These are phyloP conservation scores for Russula abietina DNA, from an alignment of 768 basidiomycete genomes.

Conservation along the genomic window DNA sequence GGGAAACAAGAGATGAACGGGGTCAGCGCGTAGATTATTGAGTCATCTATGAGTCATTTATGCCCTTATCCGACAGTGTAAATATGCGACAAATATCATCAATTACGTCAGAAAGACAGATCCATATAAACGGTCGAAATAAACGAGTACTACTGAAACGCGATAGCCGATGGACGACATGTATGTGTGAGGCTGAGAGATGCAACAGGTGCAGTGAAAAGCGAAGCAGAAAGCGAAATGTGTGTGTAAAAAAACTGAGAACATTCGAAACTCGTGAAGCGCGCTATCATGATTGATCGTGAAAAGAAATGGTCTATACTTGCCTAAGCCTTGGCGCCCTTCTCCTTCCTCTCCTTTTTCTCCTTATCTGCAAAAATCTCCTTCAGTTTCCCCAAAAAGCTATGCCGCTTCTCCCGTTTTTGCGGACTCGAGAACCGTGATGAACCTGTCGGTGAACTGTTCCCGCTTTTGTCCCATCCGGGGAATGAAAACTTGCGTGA, in stretches of 20 bases:
- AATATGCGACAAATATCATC: not conserved
- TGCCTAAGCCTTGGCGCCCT: constrained; percentile 15
- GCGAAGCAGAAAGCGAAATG: not conserved
- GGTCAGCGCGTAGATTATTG: not conserved
- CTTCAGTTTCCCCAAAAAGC: constrained; percentile 23
- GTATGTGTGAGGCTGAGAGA: not conserved
- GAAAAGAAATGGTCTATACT: constrained; percentile 1
- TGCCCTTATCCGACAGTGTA: not conserved
- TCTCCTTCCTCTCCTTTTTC: constrained; percentile 19
- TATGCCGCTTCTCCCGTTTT: constrained; percentile 24
- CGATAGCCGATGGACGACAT: not conserved
- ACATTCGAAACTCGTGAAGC: not conserved
- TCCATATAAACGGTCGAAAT: not conserved
- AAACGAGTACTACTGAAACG: not conserved
- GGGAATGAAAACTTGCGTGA: constrained; percentile 22
- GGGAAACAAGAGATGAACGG: no score
- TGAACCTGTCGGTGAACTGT: constrained; percentile 16
- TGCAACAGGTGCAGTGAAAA: not conserved
- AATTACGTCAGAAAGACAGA: constrained; percentile 9
- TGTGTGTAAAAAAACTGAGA: not conserved
- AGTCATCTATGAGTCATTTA: not conserved
- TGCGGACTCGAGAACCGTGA: constrained; percentile 20
- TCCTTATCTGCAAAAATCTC: constrained; percentile 24
- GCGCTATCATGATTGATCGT: constrained; percentile 7
- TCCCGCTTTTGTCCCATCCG: constrained; percentile 14